Conservation (phyloP, 176 grass and related monocot genomes). For the Bromus sterilis region DNA sequence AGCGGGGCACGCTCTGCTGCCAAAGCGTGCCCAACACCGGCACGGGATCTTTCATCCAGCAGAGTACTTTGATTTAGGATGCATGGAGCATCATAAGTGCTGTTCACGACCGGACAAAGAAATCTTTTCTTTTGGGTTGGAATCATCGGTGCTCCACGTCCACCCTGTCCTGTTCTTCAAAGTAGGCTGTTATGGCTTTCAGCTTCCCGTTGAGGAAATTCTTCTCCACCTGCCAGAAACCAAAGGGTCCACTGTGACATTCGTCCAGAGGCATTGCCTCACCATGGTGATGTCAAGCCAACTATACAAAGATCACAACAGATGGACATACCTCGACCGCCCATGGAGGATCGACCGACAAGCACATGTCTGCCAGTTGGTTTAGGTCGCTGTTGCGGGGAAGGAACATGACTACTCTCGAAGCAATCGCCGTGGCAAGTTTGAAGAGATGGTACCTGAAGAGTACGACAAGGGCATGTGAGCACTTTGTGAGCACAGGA, state of each 20-base stretch:
- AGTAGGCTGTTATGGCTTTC: constrained; percentile 90
- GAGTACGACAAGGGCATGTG: background rate
- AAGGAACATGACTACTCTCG: constrained; percentile 94
- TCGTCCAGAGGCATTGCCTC: background rate
- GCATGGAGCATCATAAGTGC: background rate
- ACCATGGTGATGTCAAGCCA: background rate
- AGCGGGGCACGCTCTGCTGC: background rate
- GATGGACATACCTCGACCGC: constrained; percentile 51
- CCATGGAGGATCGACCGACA: constrained; percentile 81
- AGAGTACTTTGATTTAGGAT: background rate
- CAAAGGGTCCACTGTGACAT: background rate
- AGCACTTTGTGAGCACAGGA: background rate
- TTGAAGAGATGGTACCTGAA: constrained; percentile 78
- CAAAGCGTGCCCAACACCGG: background rate
- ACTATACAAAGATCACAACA: constrained; percentile 10
- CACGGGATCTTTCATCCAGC: background rate
- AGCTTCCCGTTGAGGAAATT: constrained; percentile 88
- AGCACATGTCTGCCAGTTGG: constrained; percentile 71
- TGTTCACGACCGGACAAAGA: background rate
- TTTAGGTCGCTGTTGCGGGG: constrained; percentile 75
- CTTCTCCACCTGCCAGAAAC: constrained; percentile 70
- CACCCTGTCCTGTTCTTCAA: constrained; percentile 26
- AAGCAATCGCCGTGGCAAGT: constrained; percentile 55
- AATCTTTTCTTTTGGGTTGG: background rate
- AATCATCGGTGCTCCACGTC: background rate